Evolutionary conservation across 1,284 basidiomycete species (phyloP).

Genomic region (Puccinia brachypodii): DNA sequence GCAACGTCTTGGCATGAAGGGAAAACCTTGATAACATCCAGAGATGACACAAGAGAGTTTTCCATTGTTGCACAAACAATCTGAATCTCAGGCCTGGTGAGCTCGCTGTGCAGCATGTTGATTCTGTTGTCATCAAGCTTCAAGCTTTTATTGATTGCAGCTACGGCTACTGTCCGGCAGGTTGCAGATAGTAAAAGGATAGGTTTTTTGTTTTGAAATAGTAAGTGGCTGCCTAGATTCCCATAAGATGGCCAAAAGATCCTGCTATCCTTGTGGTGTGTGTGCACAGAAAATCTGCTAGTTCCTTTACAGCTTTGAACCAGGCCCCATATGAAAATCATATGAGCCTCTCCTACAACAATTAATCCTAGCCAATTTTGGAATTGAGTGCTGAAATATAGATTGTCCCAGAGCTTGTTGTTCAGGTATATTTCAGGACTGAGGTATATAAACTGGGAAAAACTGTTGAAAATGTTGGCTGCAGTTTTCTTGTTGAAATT

Average conservation of each 20-base stretch:
- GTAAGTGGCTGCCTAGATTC: neutral
- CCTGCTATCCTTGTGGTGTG: too few species aligned
- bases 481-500: neutral
- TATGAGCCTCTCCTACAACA: conserved; percentile 4
- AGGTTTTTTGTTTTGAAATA: neutral
- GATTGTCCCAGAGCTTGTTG: neutral
- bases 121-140: neutral
- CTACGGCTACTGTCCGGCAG: neutral
- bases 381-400: neutral
- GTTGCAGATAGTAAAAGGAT: conserved; percentile 1
- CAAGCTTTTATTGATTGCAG: conserved; percentile 9
- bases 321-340: conserved; percentile 14
- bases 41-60: neutral
- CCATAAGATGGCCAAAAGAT: conserved; percentile 27
- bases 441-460: neutral
- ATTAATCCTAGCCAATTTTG: neutral
- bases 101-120: neutral
- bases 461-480: neutral
- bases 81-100: conserved; percentile 6
- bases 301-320: neutral
- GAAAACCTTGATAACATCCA: neutral
- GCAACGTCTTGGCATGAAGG: neutral
- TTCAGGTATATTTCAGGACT: conserved; percentile 12
- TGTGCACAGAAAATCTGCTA: too few species aligned
- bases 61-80: conserved; percentile 11